A percentile compares a stretch with the other conserved stretches of the same genome.
These are phyloP conservation scores for Lentinula lateritia DNA, from an alignment of 768 basidiomycete species.

Conservation along the genomic window DNA sequence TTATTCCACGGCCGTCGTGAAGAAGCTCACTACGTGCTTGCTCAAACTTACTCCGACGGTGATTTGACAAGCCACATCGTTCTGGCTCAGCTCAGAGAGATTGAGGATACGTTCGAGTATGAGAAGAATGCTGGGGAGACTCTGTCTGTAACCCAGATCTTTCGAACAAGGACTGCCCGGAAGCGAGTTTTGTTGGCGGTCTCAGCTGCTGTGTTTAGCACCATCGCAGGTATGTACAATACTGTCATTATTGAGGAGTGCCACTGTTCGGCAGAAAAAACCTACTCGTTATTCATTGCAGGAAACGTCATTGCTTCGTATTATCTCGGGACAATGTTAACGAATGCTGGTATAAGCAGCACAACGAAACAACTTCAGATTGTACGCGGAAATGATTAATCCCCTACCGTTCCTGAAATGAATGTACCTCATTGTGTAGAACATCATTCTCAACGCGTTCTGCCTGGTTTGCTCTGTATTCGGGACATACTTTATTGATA, in stretches of 20 bases:
- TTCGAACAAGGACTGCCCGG: constrained; percentile 17
- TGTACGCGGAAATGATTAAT: constrained; percentile 4
- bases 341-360: constrained; percentile 15
- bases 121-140: constrained; percentile 19
- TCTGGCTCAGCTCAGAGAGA: constrained; percentile 25
- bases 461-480: constrained; percentile 14
- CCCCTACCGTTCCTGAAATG: neutral
- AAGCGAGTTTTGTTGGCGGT: constrained; percentile 14
- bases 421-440: constrained; percentile 6
- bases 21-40: constrained; percentile 22
- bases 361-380: constrained; percentile 17
- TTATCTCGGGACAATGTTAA: constrained; percentile 16
- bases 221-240: constrained; percentile 13
- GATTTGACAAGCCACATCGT: constrained; percentile 21
- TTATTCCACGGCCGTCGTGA: constrained; percentile 23
- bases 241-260: neutral
- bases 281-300: neutral
- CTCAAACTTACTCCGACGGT: constrained; percentile 22
- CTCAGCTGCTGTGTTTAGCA: constrained; percentile 19
- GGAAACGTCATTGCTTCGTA: constrained; percentile 19
- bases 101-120: constrained; percentile 25
- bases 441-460: constrained; percentile 19
- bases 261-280: neutral
- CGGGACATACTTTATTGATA: constrained; percentile 17
- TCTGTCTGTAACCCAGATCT: constrained; percentile 12